Conservation (phyloP, 169 alveolate genomes). For the Cryptosporidium sp. region DNA sequence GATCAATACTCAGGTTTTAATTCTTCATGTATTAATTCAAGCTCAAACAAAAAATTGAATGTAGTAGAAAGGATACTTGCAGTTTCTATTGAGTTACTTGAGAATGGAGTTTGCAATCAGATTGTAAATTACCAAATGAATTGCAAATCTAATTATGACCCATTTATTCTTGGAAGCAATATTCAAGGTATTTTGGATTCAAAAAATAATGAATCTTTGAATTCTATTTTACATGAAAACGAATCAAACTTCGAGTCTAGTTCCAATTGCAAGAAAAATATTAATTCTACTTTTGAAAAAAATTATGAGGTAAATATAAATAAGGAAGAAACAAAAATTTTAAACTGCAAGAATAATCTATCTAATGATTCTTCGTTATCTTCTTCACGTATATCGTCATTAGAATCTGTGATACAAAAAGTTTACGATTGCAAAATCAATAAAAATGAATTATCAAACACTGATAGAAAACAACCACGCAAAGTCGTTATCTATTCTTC, state of each 20-base stretch:
- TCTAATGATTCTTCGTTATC: constrained; percentile 29
- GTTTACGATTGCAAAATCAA: background rate
- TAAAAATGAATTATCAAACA: background rate
- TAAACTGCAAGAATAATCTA: background rate
- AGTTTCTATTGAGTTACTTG: constrained; percentile 44
- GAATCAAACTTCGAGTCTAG: background rate
- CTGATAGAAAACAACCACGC: constrained; percentile 2
- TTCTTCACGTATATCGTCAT: constrained; percentile 53
- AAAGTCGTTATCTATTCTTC: constrained; percentile 37
- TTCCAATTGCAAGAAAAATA: background rate
- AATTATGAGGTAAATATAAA: background rate
- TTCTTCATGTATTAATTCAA: constrained; percentile 39
- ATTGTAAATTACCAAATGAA: constrained; percentile 28
- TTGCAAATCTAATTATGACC: background rate
- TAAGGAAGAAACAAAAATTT: background rate
- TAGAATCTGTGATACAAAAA: constrained; percentile 28
- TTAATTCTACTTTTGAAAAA: background rate
- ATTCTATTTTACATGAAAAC: background rate
- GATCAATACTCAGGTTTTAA: constrained; percentile 56
- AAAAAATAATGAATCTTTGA: background rate
- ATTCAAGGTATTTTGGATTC: constrained; percentile 1
- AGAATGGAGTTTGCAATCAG: constrained; percentile 58
- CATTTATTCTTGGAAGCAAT: constrained; percentile 10
- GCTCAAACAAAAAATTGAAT: constrained; percentile 20
- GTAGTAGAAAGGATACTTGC: constrained; percentile 64